Base-by-base conservation (phyloP, 2,329 filamentous ascomycete species). In the Clathrospora elynae region DNA sequence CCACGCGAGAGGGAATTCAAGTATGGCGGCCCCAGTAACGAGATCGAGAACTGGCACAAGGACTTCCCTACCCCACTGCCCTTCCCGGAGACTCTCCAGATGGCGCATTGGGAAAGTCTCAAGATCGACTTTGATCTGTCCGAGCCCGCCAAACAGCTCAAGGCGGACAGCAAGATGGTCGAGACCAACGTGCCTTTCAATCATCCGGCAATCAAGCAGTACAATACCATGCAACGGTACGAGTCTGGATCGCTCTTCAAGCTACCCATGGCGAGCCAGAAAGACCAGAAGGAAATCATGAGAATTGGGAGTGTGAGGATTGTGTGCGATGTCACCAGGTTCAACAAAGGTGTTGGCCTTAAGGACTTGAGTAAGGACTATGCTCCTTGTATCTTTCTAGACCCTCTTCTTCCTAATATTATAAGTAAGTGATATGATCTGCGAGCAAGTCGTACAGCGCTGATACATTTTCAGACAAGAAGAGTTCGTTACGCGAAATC, bases 211-310 rank as follows among this genome's bases (percentile, higher is more conserved):
- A 46, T 57, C 12, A 13, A 35, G 12, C 43, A 31, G 6, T 47
- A 54, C 33, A 48, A 54, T 9, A 24, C 29, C 3, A 35, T 55
- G 6, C 17, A 22, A n/a, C 35, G 29, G 12, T 63, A 44, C 33
- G 63, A 68, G 11, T 62, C 60, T 28, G 64, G 64, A 2, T 66
- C 63, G 2, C 53, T 53, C 5, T 66, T 63, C 51, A 62, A 55
- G 46, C 49, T 66, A 9, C 60, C 64, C 3, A 8, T 9, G 3
- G 7, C 41, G 8, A 33, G 37, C 5, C 14, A 42, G 2, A 8
- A 22, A 3, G 30, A 42, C 12, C 30, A 48, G 9, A 22, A 36
- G 5, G 23, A 25, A 20, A 34, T 59, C n/a, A 39, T 28, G 2
- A 19, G 24, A 6, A 20, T 49, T 16, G 45, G 44, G 8, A 53